Conservation (phyloP, 306 rosid genomes). For the Urtica urens region DNA sequence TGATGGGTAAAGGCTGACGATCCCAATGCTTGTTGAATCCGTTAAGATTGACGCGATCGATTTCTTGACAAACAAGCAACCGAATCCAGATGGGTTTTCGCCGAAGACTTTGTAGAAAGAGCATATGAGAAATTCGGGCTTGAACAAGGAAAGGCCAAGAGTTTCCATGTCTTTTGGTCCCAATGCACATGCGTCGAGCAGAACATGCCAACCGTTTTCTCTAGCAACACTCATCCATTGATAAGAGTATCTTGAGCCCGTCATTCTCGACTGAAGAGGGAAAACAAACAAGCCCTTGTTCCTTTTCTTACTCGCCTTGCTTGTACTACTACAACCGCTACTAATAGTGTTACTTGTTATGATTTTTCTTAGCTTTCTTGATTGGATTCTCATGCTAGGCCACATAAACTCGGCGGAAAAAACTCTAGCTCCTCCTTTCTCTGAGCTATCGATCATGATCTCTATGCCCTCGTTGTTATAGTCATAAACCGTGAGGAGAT, state of each 20-base stretch:
- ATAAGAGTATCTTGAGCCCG: conserved; percentile 67
- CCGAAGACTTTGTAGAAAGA: conserved; percentile 70
- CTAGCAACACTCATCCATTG: conserved; percentile 75
- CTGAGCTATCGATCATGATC: conserved; percentile 47
- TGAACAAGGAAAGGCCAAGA: conserved; percentile 62
- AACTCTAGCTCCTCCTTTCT: conserved; percentile 41
- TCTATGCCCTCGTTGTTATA: conserved; percentile 52
- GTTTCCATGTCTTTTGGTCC: conserved; percentile 79
- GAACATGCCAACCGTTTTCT: conserved; percentile 66
- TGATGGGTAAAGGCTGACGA: conserved; percentile 44
- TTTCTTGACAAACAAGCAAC: conserved; percentile 73
- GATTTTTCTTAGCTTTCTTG: conserved; percentile 38
- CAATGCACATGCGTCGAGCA: conserved; percentile 64
- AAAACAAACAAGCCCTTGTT: conserved; percentile 57
- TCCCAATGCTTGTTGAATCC: conserved; percentile 43
- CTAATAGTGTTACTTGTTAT: conserved; percentile 10
- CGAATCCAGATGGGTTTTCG: conserved; percentile 73
- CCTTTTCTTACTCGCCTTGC: conserved; percentile 20
- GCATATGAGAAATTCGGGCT: conserved; percentile 69
- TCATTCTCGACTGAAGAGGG: conserved; percentile 67
- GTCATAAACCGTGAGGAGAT: conserved; percentile 64
- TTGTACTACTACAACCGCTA: neutral
- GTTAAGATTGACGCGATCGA: conserved; percentile 34
- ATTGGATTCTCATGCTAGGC: conserved; percentile 38
- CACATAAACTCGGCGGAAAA: conserved; percentile 53